Evolutionary conservation across 1,284 basidiomycete genomes (phyloP).

Genomic region (Inonotus obliquus): DNA sequence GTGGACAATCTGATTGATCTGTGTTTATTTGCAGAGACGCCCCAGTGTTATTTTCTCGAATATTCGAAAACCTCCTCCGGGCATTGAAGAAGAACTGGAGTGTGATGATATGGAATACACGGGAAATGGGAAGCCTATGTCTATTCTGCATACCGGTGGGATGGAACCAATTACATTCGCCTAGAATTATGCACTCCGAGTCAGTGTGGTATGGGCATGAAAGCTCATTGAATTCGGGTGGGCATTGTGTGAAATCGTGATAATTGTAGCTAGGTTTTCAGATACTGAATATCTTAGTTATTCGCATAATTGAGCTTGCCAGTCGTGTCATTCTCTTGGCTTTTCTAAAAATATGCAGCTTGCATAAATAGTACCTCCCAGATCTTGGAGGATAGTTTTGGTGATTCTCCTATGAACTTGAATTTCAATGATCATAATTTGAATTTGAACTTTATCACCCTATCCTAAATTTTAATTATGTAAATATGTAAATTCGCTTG

Average conservation of each 20-base stretch:
- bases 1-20: neutral
- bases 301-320: too few relatives aligned
- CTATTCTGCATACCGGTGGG: neutral
- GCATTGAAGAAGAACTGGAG: neutral
- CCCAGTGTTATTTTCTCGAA: neutral
- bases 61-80: neutral
- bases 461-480: too few relatives aligned
- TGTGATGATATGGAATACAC: neutral
- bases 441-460: too few relatives aligned
- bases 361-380: too few relatives aligned
- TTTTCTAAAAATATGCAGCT: too few relatives aligned
- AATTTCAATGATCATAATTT: too few relatives aligned
- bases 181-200: neutral
- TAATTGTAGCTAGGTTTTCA: too few relatives aligned
- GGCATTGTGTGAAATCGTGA: neutral
- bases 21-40: neutral
- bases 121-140: neutral
- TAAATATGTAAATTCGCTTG: neutral
- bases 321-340: too few relatives aligned
- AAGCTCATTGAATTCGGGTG: neutral
- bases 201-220: too few relatives aligned
- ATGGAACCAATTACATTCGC: constrained; percentile 5
- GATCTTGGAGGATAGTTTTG: too few relatives aligned
- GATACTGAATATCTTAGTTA: too few relatives aligned
- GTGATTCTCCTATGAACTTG: too few relatives aligned